A percentile compares a stretch with the other conserved stretches of the same genome.
Conservation (phyloP, 257 asterid genomes). For the Solanum etuberosum region DNA sequence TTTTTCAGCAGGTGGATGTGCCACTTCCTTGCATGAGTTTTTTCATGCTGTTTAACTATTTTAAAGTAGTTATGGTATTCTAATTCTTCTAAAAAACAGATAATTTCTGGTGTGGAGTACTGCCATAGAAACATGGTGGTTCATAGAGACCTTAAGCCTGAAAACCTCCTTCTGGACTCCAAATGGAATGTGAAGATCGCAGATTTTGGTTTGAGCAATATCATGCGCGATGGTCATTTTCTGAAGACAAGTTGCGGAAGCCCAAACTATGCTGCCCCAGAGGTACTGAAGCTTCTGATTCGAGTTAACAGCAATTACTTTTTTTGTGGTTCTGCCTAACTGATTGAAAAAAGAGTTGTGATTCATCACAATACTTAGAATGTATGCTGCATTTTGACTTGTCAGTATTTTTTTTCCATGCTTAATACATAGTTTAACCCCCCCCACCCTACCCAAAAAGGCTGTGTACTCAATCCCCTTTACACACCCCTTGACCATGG, state of each 20-base stretch:
- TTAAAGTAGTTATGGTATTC: not conserved
- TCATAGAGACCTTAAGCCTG: conserved; percentile 93
- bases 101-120: conserved; percentile 91
- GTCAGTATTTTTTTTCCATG: not conserved
- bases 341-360: not conserved
- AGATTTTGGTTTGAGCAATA: conserved; percentile 89
- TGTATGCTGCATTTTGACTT: not conserved
- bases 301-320: not conserved
- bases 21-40: not conserved
- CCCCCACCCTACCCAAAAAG: not conserved
- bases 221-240: conserved; percentile 95
- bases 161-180: conserved; percentile 87
- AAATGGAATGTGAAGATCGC: conserved; percentile 80
- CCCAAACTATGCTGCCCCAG: conserved; percentile 96
- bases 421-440: not conserved
- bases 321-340: not conserved
- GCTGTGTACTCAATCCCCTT: not conserved
- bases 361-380: not conserved
- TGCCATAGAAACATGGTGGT: conserved; percentile 96
- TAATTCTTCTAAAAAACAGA: conserved; percentile 38
- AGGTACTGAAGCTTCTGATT: conserved; percentile 32
- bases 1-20: conserved; percentile 80
- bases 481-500: not conserved
- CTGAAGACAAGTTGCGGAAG: conserved; percentile 95
- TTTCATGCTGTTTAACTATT: not conserved